phyloP scores from a whole-genome alignment of 2,329 filamentous ascomycete genomes.

The Triangularia verruculosa region DNA sequence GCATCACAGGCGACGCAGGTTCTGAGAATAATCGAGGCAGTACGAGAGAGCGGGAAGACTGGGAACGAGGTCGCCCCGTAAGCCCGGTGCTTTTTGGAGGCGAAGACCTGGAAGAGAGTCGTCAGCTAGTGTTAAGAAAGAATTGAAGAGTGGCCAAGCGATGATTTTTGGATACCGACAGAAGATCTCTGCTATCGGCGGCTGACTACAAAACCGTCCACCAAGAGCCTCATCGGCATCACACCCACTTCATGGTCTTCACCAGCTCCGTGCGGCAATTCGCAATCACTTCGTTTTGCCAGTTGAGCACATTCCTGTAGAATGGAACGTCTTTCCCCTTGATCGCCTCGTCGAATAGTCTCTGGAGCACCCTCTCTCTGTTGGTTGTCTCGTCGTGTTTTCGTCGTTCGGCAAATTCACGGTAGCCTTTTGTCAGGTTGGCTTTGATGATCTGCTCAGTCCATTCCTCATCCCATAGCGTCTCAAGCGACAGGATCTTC shows the following conservation, averaged over 20 bases:
- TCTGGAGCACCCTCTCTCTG: not conserved
- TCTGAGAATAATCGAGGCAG: slow-evolving; percentile 51
- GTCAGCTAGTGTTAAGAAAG: not conserved
- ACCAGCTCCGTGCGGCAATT: not conserved
- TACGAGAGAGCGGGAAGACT: slow-evolving; percentile 48
- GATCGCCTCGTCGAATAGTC: not conserved
- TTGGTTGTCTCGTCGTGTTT: not conserved
- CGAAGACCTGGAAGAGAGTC: not conserved
- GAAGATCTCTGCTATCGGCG: not conserved
- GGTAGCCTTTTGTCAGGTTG: not conserved
- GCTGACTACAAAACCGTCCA: not conserved
- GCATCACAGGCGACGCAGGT: slow-evolving; percentile 53
- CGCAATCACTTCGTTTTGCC: not conserved
- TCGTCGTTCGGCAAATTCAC: not conserved
- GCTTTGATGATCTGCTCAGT: not conserved
- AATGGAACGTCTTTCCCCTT: not conserved
- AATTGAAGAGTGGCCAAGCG: not conserved
- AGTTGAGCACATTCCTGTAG: not conserved
- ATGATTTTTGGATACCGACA: not conserved
- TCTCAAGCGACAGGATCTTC: not conserved
- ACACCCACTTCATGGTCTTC: slow-evolving; percentile 1
- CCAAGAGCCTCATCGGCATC: not conserved
- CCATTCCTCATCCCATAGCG: slow-evolving; percentile 5
- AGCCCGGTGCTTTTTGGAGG: not conserved
- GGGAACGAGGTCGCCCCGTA: slow-evolving; percentile 41